Evolutionary conservation across 1,139 yeast species (phyloP).

Genomic region (Yamadazyma blattariae): DNA sequence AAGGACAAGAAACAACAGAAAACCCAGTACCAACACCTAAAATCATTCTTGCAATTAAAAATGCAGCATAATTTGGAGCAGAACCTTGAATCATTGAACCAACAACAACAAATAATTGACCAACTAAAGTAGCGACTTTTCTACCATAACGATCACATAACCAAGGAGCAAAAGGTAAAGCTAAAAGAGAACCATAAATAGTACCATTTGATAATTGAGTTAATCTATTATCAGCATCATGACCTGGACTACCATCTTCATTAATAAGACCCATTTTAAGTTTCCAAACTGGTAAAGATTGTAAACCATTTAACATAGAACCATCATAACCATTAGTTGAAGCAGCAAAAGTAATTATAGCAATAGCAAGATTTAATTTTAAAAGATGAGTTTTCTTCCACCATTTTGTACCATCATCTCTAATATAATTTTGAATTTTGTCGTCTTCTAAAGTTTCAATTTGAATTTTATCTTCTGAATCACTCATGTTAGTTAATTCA

Average conservation of each 20-base stretch:
- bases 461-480: constrained; percentile 4
- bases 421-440: constrained; percentile 38
- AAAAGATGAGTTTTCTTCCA: constrained; percentile 58
- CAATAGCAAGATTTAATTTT: constrained; percentile 31
- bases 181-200: constrained; percentile 22
- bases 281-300: constrained; percentile 38
- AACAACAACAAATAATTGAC: constrained; percentile 25
- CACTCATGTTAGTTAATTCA: constrained; percentile 6
- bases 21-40: constrained; percentile 40
- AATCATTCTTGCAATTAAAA: constrained; percentile 34
- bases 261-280: constrained; percentile 23
- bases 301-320: constrained; percentile 50
- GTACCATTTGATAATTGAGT: constrained; percentile 43
- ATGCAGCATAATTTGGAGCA: constrained; percentile 36
- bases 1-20: constrained; percentile 37
- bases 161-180: constrained; percentile 15
- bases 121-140: constrained; percentile 24
- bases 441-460: constrained; percentile 7
- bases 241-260: constrained; percentile 3
- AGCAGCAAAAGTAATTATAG: constrained; percentile 36
- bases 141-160: constrained; percentile 33
- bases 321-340: constrained; percentile 53
- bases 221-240: constrained; percentile 40
- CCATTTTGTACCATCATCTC: constrained; percentile 55
- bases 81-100: constrained; percentile 45